Evolutionary conservation across 1,284 basidiomycete genomes (phyloP).

Genomic region (Pseudomicrostroma phylloplanum): DNA sequence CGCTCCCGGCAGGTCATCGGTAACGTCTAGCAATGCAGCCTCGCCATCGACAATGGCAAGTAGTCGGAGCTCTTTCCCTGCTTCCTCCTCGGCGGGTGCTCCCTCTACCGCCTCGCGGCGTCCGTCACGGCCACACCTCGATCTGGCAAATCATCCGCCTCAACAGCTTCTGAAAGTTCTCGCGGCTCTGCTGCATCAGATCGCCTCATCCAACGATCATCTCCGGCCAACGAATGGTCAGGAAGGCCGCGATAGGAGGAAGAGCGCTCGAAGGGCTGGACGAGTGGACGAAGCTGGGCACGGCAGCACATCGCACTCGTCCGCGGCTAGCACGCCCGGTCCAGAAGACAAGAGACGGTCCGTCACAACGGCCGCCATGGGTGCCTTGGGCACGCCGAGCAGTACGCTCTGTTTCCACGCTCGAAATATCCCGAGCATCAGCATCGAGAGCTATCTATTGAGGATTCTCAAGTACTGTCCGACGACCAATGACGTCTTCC

Average conservation of each 20-base stretch:
- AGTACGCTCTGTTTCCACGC: slow-evolving; percentile 90
- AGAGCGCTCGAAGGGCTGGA: slow-evolving; percentile 19
- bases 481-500: slow-evolving; percentile 94
- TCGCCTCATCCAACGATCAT: slow-evolving; percentile 81
- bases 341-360: background rate
- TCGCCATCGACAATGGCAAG: slow-evolving; percentile 1
- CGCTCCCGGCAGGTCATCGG: slow-evolving; percentile 4
- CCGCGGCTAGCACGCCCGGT: background rate
- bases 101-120: slow-evolving; percentile 11
- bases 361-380: slow-evolving; percentile 68
- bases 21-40: background rate
- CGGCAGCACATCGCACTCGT: background rate
- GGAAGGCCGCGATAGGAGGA: slow-evolving; percentile 16
- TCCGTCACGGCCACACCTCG: slow-evolving; percentile 51
- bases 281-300: slow-evolving; percentile 6
- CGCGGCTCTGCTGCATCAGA: slow-evolving; percentile 82
- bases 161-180: slow-evolving; percentile 73
- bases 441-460: slow-evolving; percentile 86
- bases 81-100: slow-evolving; percentile 17
- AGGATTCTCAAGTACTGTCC: slow-evolving; percentile 98
- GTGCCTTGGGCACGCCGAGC: slow-evolving; percentile 69
- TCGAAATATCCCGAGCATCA: slow-evolving; percentile 86
- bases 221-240: slow-evolving; percentile 27
- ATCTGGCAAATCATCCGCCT: slow-evolving; percentile 58
- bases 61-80: slow-evolving; percentile 30